Evolutionary conservation across 1,284 basidiomycete genomes (phyloP).

Genomic region (Trichosporon sp.): DNA sequence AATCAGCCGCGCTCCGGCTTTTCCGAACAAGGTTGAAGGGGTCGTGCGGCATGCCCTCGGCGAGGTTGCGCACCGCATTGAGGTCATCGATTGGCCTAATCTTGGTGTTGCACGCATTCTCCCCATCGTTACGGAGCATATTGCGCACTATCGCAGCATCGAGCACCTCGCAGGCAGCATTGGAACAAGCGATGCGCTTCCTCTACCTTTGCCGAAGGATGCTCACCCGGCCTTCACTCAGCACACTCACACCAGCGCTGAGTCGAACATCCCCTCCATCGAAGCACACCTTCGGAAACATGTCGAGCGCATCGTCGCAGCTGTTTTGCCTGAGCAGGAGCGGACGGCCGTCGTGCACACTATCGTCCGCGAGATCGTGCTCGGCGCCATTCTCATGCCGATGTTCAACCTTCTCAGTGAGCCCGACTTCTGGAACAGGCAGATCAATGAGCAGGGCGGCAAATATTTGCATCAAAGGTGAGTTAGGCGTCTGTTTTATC

Average conservation of each 20-base stretch:
- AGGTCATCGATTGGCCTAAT: conserved; percentile 64
- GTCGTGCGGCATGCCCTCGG: conserved; percentile 65
- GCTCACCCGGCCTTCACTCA: conserved; percentile 76
- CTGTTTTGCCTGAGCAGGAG: conserved; percentile 70
- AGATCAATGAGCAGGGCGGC: conserved; percentile 64
- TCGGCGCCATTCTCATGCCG: conserved; percentile 75
- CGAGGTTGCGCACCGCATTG: conserved; percentile 56
- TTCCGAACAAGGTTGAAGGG: conserved; percentile 74
- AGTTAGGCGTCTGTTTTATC: background rate
- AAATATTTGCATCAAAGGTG: conserved; percentile 41
- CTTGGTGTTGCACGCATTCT: conserved; percentile 76
- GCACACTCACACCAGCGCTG: conserved; percentile 67
- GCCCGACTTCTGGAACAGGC: conserved; percentile 92
- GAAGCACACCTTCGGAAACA: conserved; percentile 72
- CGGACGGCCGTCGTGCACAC: conserved; percentile 65
- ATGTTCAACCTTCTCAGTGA: conserved; percentile 87
- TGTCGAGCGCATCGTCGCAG: conserved; percentile 63
- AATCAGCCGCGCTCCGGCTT: conserved; percentile 76
- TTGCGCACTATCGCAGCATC: conserved; percentile 87
- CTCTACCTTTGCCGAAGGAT: conserved; percentile 29
- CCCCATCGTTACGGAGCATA: conserved; percentile 78
- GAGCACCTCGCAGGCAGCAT: conserved; percentile 56
- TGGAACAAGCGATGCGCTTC: conserved; percentile 41
- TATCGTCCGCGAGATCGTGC: conserved; percentile 72
- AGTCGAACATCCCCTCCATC: conserved; percentile 83